Percentiles rank a stretch among this genome's conserved stretches.
These are phyloP conservation scores for Priceomyces fermenticarens DNA, from an alignment of 805 yeast species.

Conservation along the genomic window DNA sequence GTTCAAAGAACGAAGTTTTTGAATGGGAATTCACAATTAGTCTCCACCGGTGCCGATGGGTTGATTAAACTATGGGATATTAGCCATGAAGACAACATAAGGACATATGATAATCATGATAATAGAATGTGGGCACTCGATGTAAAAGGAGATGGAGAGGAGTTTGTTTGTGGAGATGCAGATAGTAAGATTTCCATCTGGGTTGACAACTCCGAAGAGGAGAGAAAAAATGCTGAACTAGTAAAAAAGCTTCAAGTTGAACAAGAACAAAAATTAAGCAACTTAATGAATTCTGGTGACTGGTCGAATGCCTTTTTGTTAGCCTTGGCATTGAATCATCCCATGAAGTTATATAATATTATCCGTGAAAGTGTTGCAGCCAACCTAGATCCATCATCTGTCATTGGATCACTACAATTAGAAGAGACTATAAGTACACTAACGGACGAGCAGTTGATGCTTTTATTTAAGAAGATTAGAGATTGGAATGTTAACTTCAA, in stretches of 20 bases:
- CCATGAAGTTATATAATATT: conserved; percentile 81
- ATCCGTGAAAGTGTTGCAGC: conserved; percentile 57
- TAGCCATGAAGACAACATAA: conserved; percentile 61
- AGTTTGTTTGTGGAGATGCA: conserved; percentile 85
- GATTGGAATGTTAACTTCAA: conserved; percentile 94
- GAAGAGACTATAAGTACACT: conserved; percentile 62
- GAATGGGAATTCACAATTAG: conserved; percentile 61
- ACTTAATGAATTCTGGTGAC: conserved; percentile 65
- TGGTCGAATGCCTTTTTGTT: conserved; percentile 88
- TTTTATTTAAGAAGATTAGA: conserved; percentile 70
- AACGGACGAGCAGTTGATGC: conserved; percentile 54
- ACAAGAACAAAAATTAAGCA: conserved; percentile 83
- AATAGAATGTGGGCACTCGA: conserved; percentile 94
- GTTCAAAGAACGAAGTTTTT: conserved; percentile 79
- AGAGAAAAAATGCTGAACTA: conserved; percentile 49
- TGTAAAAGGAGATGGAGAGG: conserved; percentile 60
- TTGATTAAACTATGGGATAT: conserved; percentile 87
- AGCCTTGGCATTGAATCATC: conserved; percentile 85
- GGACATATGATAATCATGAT: conserved; percentile 86
- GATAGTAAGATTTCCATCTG: conserved; percentile 90
- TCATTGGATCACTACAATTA: conserved; percentile 55
- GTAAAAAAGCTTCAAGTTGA: conserved; percentile 62
- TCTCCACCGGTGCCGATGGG: conserved; percentile 87
- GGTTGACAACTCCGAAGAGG: conserved; percentile 83
- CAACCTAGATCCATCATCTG: conserved; percentile 47